Conservation (phyloP, 306 rosid species). For the Malus asiatica region DNA sequence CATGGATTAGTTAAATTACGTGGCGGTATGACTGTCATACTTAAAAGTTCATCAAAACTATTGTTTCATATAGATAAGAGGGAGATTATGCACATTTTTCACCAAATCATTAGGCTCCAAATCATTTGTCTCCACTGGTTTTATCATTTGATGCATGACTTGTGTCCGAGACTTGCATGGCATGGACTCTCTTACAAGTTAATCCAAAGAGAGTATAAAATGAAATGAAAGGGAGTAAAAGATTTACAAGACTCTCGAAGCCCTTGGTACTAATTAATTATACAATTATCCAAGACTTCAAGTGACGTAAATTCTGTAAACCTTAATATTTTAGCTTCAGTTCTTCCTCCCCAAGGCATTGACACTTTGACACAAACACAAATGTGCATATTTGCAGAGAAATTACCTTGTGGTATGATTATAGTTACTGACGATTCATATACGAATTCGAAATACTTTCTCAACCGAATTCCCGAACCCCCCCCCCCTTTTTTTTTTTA, state of each 20-base stretch:
- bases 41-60: too few species aligned
- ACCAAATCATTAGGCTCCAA: background rate
- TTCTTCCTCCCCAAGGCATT: background rate
- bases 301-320: background rate
- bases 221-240: background rate
- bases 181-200: background rate
- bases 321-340: too few species aligned
- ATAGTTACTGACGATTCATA: background rate
- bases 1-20: too few species aligned
- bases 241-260: background rate
- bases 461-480: too few species aligned
- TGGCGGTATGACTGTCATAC: too few species aligned
- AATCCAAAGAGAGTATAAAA: background rate
- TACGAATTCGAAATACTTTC: too few species aligned
- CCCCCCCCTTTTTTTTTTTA: too few species aligned
- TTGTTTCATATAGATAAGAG: too few species aligned
- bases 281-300: background rate
- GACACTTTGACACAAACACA: background rate
- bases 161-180: background rate
- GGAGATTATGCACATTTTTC: background rate
- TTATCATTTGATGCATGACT: background rate
- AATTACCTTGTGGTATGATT: background rate
- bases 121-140: background rate
- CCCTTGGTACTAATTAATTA: background rate
- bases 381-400: too few species aligned